Conservation (phyloP, 1,284 basidiomycete species). For the Trametes hirsuta region DNA sequence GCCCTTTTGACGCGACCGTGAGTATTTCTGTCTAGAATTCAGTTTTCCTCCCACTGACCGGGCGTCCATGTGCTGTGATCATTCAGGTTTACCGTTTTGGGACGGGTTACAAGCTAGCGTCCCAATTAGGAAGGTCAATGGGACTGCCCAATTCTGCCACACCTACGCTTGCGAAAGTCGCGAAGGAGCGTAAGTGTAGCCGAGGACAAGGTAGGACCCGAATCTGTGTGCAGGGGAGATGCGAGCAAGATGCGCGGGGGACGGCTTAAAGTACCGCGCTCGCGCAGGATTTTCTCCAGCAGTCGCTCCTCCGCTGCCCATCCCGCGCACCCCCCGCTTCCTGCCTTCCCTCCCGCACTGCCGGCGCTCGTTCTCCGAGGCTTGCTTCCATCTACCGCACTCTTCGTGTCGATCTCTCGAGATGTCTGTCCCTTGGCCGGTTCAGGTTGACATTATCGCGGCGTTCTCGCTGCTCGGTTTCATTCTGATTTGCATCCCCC, state of each 20-base stretch:
- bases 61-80: constrained; percentile 15
- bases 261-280: constrained; percentile 21
- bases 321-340: constrained; percentile 12
- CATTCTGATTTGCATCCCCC: constrained; percentile 42
- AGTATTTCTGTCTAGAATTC: constrained; percentile 14
- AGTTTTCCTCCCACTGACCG: constrained; percentile 14
- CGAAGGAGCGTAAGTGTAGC: constrained; percentile 18
- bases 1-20: constrained; percentile 8
- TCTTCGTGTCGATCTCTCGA: constrained; percentile 17
- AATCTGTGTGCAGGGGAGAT: constrained; percentile 34
- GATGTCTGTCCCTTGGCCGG: constrained; percentile 21
- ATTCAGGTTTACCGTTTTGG: constrained; percentile 10
- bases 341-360: constrained; percentile 11
- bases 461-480: constrained; percentile 23
- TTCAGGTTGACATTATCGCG: constrained; percentile 23
- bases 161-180: constrained; percentile 7
- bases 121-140: constrained; percentile 26
- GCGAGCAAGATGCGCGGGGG: constrained; percentile 4
- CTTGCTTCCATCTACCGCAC: constrained; percentile 17
- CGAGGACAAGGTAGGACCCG: constrained; percentile 40
- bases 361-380: constrained; percentile 3
- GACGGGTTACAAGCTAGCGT: constrained; percentile 25
- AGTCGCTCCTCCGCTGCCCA: constrained; percentile 27
- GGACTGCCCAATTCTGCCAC: constrained; percentile 18
- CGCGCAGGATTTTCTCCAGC: constrained; percentile 14